Base-by-base conservation (phyloP, 805 yeast genomes). In the Saccharomycopsis fodiens region DNA sequence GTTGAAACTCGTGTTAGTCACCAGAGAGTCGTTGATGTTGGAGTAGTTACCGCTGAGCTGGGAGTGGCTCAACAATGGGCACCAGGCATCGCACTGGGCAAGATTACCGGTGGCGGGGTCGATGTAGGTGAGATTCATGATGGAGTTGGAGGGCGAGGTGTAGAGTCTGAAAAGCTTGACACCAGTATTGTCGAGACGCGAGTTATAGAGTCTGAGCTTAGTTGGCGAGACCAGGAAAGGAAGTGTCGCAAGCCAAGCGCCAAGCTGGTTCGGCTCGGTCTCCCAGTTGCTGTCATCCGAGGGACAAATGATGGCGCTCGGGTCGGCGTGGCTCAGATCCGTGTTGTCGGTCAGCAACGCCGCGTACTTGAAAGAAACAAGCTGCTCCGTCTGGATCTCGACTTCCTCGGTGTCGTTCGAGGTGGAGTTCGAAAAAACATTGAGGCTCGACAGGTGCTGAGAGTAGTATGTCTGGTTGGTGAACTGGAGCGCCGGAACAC, bases 81-180 rank as follows among this genome's bases (percentile, higher is more conserved):
- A 93, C 73, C 76, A 82, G 1, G 96, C 94, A 61, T 88, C 96
- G 68, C 98, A 93, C 57, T 66, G 65, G 13, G 64, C 59, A 2
- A 72, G 42, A n/a, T 68, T 63, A 41, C 82, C 78, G 2, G 86
- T 72, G 0, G 58, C 50, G 2, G 95, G 95, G 58, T 91, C 91
- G 19, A 84, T 66, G 57, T 88, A 93, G 0, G 94, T 78, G 52
- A 93, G 61, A 60, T 93, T 93, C 96, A 93, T 85, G 51, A 91
- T 91, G 53, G 97, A 86, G 54, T 80, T 74, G 10, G 88, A 72
- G 1, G 97, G 97, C 44, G 73, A 64, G 0, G 96, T 79, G 34
- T 82, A 66, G 4, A 93, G 66, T 56, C 96, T 73, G 60, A 89
- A 93, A 5, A 72, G 48, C 41, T 79, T 69, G 4, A 79, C 72